phyloP scores from a whole-genome alignment of 768 basidiomycete genomes.

The Russula sp. region DNA sequence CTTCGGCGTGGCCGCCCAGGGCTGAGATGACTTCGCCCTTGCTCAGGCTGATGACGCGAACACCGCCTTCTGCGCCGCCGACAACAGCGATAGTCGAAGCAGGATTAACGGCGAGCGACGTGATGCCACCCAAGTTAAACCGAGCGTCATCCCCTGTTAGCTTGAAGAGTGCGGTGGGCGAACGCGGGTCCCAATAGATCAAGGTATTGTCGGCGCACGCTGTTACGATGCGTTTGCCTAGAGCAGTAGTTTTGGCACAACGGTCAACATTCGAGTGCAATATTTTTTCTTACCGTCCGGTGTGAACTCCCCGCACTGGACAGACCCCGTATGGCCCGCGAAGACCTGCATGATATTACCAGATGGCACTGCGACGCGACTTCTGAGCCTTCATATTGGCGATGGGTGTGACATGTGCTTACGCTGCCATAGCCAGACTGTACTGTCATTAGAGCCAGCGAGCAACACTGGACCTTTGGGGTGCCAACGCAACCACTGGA shows the following conservation, averaged over 20 bases:
- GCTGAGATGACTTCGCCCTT: slow-evolving; percentile 80
- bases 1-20: slow-evolving; percentile 80
- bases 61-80: slow-evolving; percentile 80
- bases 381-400: slow-evolving; percentile 11
- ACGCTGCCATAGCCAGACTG: slow-evolving; percentile 98
- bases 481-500: slow-evolving; percentile 93
- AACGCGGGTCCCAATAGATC: slow-evolving; percentile 90
- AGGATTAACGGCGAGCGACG: slow-evolving; percentile 78
- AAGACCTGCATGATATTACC: slow-evolving; percentile 97
- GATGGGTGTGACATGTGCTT: slow-evolving; percentile 35
- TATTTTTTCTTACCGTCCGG: slow-evolving; percentile 64
- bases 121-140: slow-evolving; percentile 81
- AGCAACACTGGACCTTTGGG: slow-evolving; percentile 87
- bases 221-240: slow-evolving; percentile 86
- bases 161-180: slow-evolving; percentile 75
- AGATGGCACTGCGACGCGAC: slow-evolving; percentile 68
- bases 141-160: slow-evolving; percentile 66
- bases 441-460: slow-evolving; percentile 90
- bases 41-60: slow-evolving; percentile 81
- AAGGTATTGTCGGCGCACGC: slow-evolving; percentile 79
- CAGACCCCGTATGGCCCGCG: slow-evolving; percentile 80
- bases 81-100: slow-evolving; percentile 89
- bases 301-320: slow-evolving; percentile 87
- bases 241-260: slow-evolving; percentile 11
- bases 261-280: background rate